phyloP scores from a whole-genome alignment of 2,329 filamentous ascomycete species.

The Pseudogymnoascus sp. region DNA sequence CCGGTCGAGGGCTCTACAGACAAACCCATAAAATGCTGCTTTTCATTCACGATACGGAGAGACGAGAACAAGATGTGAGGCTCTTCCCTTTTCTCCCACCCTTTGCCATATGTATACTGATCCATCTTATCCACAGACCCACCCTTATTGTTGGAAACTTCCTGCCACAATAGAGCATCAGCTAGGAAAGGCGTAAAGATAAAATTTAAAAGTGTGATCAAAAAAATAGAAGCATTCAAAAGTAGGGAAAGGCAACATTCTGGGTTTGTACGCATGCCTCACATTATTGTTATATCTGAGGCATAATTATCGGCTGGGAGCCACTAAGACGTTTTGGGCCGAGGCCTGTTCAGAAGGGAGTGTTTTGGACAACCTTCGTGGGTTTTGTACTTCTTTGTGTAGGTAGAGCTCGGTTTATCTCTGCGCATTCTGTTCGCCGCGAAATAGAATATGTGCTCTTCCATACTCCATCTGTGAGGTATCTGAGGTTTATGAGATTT shows the following conservation, averaged over 20 bases:
- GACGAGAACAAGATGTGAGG: constrained; percentile 94
- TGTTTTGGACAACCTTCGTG: constrained; percentile 13
- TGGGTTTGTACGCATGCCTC: not conserved
- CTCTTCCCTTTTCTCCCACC: not conserved
- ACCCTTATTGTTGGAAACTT: constrained; percentile 96
- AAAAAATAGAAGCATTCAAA: not conserved
- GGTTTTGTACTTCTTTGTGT: constrained; percentile 16
- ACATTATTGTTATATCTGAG: constrained; percentile 9
- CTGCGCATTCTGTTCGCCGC: constrained; percentile 19
- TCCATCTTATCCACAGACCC: constrained; percentile 49
- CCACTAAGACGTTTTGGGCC: constrained; percentile 17
- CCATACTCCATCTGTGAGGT: constrained; percentile 12
- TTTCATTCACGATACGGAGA: constrained; percentile 91
- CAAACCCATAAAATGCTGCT: constrained; percentile 82
- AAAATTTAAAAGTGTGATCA: not conserved
- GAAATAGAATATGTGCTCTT: constrained; percentile 16
- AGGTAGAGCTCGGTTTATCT: constrained; percentile 15
- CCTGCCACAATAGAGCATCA: constrained; percentile 61
- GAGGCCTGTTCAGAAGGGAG: constrained; percentile 15
- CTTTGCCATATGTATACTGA: constrained; percentile 27
- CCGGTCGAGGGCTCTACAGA: constrained; percentile 62
- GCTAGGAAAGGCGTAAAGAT: constrained; percentile 3
- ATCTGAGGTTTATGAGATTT: constrained; percentile 14
- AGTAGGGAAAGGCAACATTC: not conserved
- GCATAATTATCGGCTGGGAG: constrained; percentile 15